Conservation (phyloP, 202 grass and related monocot genomes). For the Eragrostis tef region DNA sequence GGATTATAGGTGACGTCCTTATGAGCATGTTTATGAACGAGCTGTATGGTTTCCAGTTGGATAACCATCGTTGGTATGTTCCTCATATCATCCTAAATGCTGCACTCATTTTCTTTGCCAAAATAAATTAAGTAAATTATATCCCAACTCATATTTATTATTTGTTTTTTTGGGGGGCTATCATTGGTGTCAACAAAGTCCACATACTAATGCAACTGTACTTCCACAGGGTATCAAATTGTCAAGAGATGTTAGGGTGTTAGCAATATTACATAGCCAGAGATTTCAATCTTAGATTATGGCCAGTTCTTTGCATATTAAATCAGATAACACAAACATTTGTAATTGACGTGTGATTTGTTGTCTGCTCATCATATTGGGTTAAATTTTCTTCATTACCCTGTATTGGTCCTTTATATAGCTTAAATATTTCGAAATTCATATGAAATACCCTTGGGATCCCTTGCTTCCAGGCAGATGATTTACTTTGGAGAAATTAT, state of each 20-base stretch:
- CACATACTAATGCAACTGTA: background rate
- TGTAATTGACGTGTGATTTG: background rate
- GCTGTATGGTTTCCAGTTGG: conserved; percentile 91
- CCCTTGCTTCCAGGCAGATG: conserved; percentile 26
- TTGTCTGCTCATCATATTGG: background rate
- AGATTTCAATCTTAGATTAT: conserved; percentile 13
- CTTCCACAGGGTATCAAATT: background rate
- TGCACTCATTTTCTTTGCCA: background rate
- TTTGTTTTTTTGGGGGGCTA: conserved; percentile 10
- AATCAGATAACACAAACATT: background rate
- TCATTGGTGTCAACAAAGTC: background rate
- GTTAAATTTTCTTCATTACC: background rate
- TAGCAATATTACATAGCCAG: background rate
- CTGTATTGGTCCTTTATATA: conserved; percentile 32
- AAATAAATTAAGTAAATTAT: conserved; percentile 27
- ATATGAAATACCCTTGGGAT: conserved; percentile 6
- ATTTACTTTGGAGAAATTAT: conserved; percentile 36
- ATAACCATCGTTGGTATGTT: conserved; percentile 82
- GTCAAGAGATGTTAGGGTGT: background rate
- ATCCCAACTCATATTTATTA: background rate
- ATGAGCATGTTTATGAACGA: conserved; percentile 99
- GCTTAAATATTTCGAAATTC: conserved; percentile 18
- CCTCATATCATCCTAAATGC: conserved; percentile 8
- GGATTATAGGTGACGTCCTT: conserved; percentile 75
- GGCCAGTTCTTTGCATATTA: conserved; percentile 8